phyloP scores from a whole-genome alignment of 164 flowering plant genomes.

The Cinnamomum chago region DNA sequence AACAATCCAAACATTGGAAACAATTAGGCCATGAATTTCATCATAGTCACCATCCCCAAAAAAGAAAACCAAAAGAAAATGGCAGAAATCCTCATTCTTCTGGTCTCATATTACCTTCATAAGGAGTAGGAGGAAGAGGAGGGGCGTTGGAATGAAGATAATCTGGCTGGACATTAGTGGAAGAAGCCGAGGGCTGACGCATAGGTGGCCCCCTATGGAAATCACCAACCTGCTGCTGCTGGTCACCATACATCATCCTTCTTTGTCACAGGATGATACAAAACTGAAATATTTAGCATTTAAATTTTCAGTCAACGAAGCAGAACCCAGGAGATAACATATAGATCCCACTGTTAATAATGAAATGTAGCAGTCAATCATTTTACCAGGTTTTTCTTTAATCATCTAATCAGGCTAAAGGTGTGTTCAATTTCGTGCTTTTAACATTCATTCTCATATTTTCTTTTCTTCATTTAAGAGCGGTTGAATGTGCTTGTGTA shows the following conservation, averaged over 20 bases:
- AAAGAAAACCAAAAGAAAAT: neutral
- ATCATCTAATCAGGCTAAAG: no score
- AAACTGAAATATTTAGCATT: neutral
- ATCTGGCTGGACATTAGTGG: conserved; percentile 46
- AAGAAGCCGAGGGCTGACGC: conserved; percentile 73
- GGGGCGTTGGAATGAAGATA: conserved; percentile 35
- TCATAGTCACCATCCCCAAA: neutral
- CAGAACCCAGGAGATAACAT: no score
- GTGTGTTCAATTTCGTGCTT: no score
- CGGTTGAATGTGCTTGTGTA: no score
- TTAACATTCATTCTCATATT: no score
- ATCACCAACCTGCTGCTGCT: conserved; percentile 29
- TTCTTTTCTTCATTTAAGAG: no score
- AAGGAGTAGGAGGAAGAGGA: conserved; percentile 29
- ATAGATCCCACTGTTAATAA: no score
- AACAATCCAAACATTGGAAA: no score
- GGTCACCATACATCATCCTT: conserved; percentile 9
- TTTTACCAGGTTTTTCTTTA: no score
- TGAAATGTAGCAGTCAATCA: no score
- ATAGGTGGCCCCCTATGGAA: conserved; percentile 58
- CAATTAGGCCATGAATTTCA: neutral
- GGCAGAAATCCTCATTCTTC: neutral
- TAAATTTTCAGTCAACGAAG: no score
- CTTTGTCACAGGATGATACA: neutral
- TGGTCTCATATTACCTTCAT: conserved; percentile 35